phyloP scores from a whole-genome alignment of 2,329 filamentous ascomycete species.

The Aspergillus awamori region DNA sequence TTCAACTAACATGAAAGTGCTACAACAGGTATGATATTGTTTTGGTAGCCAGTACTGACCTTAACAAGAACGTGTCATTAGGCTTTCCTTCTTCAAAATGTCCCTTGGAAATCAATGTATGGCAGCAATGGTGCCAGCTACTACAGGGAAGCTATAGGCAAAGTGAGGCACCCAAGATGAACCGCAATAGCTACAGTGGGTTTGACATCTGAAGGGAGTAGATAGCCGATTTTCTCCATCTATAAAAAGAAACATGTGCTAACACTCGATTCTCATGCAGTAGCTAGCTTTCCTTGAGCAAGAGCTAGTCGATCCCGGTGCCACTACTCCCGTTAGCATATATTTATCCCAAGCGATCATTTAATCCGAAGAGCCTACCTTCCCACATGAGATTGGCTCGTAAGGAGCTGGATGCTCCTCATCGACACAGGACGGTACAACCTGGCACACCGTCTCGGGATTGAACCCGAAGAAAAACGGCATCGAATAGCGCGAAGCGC shows the following conservation, averaged over 20 bases:
- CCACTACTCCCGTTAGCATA: slow-evolving; percentile 21
- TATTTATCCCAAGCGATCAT: background rate
- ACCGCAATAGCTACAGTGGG: too few species aligned
- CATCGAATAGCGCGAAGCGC: slow-evolving; percentile 54
- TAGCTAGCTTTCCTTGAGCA: slow-evolving; percentile 3
- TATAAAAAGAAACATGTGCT: background rate
- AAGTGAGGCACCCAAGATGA: too few species aligned
- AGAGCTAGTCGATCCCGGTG: slow-evolving; percentile 26
- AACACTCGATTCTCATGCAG: background rate
- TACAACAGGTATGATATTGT: too few species aligned
- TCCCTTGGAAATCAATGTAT: too few species aligned
- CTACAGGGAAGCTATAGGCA: too few species aligned
- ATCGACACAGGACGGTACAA: slow-evolving; percentile 53
- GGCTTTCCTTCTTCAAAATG: accelerated
- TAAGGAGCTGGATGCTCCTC: slow-evolving; percentile 54
- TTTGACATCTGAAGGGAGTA: too few species aligned
- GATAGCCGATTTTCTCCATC: too few species aligned
- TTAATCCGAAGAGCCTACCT: slow-evolving; percentile 27
- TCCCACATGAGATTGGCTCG: slow-evolving; percentile 56
- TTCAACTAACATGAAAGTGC: too few species aligned
- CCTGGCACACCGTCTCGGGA: slow-evolving; percentile 47
- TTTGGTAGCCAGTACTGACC: too few species aligned
- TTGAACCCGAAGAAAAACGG: slow-evolving; percentile 62
- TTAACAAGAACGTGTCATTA: too few species aligned
- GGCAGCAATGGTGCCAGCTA: too few species aligned